A percentile compares a stretch with the other conserved stretches of the same genome.
Conservation (phyloP, 1,284 basidiomycete species). For the Rhodofomes roseus region DNA sequence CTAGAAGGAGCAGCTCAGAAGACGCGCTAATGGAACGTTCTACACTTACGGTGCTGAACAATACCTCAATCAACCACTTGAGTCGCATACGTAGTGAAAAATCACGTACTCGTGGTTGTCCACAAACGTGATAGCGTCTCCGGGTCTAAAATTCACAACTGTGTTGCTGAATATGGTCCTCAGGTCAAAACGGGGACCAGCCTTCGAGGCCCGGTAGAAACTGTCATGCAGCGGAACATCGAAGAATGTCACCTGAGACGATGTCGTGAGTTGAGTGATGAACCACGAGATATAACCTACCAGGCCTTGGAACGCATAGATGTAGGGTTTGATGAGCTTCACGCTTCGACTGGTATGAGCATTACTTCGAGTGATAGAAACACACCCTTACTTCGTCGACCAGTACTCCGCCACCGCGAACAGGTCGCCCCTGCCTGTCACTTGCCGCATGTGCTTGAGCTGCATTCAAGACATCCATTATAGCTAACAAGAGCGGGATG, state of each 20-base stretch:
- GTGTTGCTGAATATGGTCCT: conserved; percentile 58
- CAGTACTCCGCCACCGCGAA: conserved; percentile 78
- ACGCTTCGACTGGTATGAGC: conserved; percentile 35
- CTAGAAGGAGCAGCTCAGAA: conserved; percentile 30
- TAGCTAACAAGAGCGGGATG: conserved; percentile 7
- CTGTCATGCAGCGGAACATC: conserved; percentile 78
- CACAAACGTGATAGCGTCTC: conserved; percentile 78
- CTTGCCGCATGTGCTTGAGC: conserved; percentile 48
- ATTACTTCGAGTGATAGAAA: neutral
- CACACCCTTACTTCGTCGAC: conserved; percentile 53
- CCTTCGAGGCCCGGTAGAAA: conserved; percentile 61
- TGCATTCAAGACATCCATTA: conserved; percentile 32
- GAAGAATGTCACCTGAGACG: conserved; percentile 64
- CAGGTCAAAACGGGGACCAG: conserved; percentile 60
- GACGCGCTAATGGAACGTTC: neutral
- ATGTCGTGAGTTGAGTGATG: neutral
- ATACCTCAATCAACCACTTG: neutral
- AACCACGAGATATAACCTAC: conserved; percentile 30
- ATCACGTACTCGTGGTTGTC: conserved; percentile 76
- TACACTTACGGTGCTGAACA: conserved; percentile 45
- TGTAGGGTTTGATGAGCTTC: conserved; percentile 49
- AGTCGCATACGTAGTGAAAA: conserved; percentile 2
- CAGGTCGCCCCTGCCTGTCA: conserved; percentile 43
- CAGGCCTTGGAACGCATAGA: conserved; percentile 58
- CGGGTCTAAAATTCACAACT: conserved; percentile 52